Evolutionary conservation across 257 asterid species (phyloP).

Genomic region (Lithospermum erythrorhizon): DNA sequence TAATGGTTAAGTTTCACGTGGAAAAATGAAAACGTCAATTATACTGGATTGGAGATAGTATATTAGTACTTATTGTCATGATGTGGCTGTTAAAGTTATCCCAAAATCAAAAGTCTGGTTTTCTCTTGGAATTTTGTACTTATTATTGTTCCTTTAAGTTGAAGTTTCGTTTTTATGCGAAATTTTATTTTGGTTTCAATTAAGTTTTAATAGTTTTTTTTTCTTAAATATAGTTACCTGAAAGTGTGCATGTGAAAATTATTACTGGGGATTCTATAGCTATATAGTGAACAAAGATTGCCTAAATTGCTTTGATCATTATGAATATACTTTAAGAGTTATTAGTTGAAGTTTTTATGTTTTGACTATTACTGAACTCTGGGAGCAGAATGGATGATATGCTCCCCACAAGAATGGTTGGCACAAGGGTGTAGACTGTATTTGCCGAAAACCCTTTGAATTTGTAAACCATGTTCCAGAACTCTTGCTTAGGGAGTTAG

Average conservation of each 20-base stretch:
- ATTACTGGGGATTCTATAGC: too few relatives aligned
- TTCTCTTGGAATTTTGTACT: background rate
- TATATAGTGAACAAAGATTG: background rate
- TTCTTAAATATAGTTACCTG: too few relatives aligned
- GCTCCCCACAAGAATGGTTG: background rate
- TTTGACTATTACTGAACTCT: background rate
- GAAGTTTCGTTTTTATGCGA: too few relatives aligned
- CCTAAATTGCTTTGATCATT: background rate
- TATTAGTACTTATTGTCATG: constrained; percentile 15
- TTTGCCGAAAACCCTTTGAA: background rate
- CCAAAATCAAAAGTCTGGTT: constrained; percentile 46
- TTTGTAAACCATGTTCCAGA: too few relatives aligned
- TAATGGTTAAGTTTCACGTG: too few relatives aligned
- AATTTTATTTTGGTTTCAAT: background rate
- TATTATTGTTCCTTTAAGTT: too few relatives aligned
- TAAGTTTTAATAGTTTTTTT: too few relatives aligned
- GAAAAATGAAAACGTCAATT: too few relatives aligned
- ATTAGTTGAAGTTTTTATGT: background rate
- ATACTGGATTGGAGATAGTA: too few relatives aligned
- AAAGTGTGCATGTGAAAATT: too few relatives aligned
- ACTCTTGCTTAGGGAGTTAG: too few relatives aligned
- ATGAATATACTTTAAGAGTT: background rate
- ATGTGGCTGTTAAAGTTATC: constrained; percentile 59
- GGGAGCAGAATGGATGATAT: background rate
- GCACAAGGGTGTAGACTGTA: background rate